Evolutionary conservation across 2,329 filamentous ascomycete species (phyloP).

Genomic region (Thelonectria rubi): DNA sequence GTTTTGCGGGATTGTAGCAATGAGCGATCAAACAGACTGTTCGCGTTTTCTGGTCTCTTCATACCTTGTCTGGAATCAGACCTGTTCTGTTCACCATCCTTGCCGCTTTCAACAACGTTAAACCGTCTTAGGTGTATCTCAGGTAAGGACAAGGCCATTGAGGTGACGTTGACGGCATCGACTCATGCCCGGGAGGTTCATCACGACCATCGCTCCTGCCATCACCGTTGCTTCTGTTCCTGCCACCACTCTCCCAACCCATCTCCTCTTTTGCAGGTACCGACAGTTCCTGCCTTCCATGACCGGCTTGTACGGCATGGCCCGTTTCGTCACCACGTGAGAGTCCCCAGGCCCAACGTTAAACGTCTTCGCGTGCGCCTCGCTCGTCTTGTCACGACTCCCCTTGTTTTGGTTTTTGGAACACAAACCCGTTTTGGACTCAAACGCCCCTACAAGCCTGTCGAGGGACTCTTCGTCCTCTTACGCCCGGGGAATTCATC

Average conservation of each 20-base stretch:
- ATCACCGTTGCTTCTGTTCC: background rate
- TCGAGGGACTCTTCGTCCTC: background rate
- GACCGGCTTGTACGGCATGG: no score
- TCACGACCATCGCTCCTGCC: conserved; percentile 3
- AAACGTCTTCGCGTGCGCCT: background rate
- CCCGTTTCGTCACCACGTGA: conserved; percentile 11
- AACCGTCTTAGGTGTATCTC: no score
- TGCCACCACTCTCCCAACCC: background rate
- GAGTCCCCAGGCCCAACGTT: background rate
- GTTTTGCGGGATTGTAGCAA: no score
- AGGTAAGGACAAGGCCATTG: no score
- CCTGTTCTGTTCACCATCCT: no score
- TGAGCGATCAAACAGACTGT: no score
- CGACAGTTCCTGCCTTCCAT: background rate
- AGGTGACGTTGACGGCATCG: background rate
- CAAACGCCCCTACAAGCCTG: background rate
- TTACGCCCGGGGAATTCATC: conserved; percentile 4
- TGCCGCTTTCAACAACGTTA: no score
- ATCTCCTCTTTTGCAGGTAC: background rate
- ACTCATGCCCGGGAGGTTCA: background rate
- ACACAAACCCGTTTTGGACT: conserved; percentile 33
- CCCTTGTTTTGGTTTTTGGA: conserved; percentile 19
- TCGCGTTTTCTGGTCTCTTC: no score
- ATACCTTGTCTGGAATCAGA: no score
- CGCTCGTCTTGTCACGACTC: background rate